phyloP scores from a whole-genome alignment of 768 basidiomycete species.

The Clathrus columnatus region DNA sequence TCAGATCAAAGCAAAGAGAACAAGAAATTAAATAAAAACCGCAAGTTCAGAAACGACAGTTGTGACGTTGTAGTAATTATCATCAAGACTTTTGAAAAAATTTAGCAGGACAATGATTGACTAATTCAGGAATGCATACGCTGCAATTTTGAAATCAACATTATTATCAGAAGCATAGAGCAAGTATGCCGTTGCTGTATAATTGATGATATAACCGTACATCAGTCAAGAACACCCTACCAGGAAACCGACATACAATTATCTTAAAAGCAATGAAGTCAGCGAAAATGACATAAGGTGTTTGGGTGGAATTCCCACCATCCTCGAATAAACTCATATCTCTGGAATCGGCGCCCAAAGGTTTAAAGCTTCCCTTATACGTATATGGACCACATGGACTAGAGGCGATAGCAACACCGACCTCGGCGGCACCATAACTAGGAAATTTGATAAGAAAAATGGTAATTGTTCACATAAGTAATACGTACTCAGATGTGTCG shows the following conservation, averaged over 20 bases:
- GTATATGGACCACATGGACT: slow-evolving; percentile 54
- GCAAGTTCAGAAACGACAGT: slow-evolving; percentile 36
- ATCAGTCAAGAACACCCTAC: neutral
- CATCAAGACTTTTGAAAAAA: slow-evolving; percentile 26
- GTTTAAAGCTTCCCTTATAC: slow-evolving; percentile 45
- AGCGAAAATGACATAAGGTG: neutral
- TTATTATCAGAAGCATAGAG: slow-evolving; percentile 62
- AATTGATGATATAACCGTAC: slow-evolving; percentile 19
- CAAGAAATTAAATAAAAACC: slow-evolving; percentile 13
- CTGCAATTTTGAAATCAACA: slow-evolving; percentile 59
- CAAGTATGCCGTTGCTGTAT: slow-evolving; percentile 42
- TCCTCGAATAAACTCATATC: slow-evolving; percentile 54
- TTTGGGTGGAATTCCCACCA: slow-evolving; percentile 24
- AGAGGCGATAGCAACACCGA: slow-evolving; percentile 51
- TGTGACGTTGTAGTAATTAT: slow-evolving; percentile 51
- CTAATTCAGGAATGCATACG: neutral
- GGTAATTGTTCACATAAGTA: neutral
- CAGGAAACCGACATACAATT: slow-evolving; percentile 2
- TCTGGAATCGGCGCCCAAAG: slow-evolving; percentile 49
- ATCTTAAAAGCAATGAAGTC: neutral
- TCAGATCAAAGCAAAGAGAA: neutral
- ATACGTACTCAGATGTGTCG: slow-evolving; percentile 45
- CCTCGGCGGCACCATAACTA: slow-evolving; percentile 57
- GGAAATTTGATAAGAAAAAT: neutral
- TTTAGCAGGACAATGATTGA: neutral